Conservation (phyloP, 257 asterid genomes). For the Solanum tarapatanum region DNA sequence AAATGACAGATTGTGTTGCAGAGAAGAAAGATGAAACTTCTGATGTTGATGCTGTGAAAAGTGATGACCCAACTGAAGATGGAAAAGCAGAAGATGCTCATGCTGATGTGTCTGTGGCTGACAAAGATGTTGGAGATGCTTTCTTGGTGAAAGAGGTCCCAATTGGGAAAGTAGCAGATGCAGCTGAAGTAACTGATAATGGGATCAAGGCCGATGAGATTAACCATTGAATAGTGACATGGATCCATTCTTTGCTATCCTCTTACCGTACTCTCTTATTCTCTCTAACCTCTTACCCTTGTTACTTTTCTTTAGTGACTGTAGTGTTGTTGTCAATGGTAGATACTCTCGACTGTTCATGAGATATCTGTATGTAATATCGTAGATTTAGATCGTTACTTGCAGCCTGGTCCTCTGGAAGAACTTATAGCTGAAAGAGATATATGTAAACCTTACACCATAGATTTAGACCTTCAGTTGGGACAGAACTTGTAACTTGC, state of each 20-base stretch:
- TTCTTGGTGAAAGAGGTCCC: neutral
- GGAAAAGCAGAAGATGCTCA: neutral
- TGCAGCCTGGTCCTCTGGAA: constrained; percentile 5
- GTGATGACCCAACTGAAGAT: neutral
- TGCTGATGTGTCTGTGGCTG: neutral
- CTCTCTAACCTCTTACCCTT: neutral
- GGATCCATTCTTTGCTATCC: neutral
- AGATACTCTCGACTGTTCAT: constrained; percentile 18
- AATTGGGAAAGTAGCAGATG: constrained; percentile 3
- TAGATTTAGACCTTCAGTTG: constrained; percentile 17
- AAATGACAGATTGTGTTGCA: neutral
- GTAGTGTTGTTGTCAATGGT: constrained; percentile 5
- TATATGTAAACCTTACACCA: constrained; percentile 8
- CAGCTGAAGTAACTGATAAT: constrained; percentile 19
- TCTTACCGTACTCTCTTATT: neutral
- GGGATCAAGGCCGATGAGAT: constrained; percentile 7
- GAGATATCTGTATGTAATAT: constrained; percentile 15
- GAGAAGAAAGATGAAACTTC: neutral
- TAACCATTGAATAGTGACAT: constrained; percentile 3
- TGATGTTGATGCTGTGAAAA: neutral
- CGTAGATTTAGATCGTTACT: constrained; percentile 10
- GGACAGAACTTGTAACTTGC: constrained; percentile 2
- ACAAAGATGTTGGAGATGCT: neutral
- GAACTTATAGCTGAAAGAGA: constrained; percentile 7
- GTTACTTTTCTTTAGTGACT: constrained; percentile 1